phyloP scores from a whole-genome alignment of 805 yeast species.

The Sugiyamaella floridensis region DNA sequence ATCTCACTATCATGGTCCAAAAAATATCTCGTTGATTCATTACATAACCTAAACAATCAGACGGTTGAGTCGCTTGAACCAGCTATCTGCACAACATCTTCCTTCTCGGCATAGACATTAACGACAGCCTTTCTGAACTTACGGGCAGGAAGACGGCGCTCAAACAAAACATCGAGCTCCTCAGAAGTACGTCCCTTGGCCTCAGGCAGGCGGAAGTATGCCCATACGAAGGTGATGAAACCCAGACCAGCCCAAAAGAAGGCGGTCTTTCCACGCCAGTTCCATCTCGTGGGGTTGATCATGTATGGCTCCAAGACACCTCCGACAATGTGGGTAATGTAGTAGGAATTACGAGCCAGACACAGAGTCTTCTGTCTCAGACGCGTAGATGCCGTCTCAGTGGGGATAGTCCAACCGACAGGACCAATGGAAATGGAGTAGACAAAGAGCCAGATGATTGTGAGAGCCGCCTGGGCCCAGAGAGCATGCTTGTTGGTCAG shows the following conservation, averaged over 20 bases:
- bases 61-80: not conserved
- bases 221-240: constrained; percentile 34
- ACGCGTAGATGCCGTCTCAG: constrained; percentile 38
- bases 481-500: constrained; percentile 1
- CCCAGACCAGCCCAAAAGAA: constrained; percentile 39
- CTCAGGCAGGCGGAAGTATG: constrained; percentile 52
- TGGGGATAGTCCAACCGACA: constrained; percentile 34
- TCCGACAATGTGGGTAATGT: constrained; percentile 16
- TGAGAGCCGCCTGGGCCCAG: constrained; percentile 9
- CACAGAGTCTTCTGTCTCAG: constrained; percentile 38
- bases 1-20: too few relatives aligned
- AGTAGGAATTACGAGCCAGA: constrained; percentile 32
- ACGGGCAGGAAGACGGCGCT: constrained; percentile 23
- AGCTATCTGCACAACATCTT: not conserved
- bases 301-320: constrained; percentile 35
- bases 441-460: constrained; percentile 30
- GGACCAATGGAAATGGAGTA: constrained; percentile 42
- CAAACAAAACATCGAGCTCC: constrained; percentile 51
- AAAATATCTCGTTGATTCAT: too few relatives aligned
- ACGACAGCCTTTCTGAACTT: constrained; percentile 13
- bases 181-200: constrained; percentile 50
- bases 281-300: constrained; percentile 40
- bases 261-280: constrained; percentile 43
- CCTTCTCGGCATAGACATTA: not conserved
- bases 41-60: too few relatives aligned